These are phyloP conservation scores for Botrytis fragariae DNA, from an alignment of 2,329 filamentous ascomycete species.

Conservation along the genomic window DNA sequence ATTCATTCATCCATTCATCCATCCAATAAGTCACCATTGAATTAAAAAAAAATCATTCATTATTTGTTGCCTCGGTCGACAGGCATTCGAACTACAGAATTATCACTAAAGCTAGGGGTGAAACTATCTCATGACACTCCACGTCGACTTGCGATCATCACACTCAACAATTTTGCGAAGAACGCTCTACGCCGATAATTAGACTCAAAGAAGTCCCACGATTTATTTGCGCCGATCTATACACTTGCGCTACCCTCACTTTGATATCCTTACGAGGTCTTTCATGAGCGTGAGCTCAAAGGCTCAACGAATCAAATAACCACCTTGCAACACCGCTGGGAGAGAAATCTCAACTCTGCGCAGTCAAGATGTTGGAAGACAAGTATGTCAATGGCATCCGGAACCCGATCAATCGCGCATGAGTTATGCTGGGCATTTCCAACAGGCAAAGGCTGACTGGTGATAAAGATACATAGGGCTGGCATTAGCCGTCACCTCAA, in stretches of 20 bases:
- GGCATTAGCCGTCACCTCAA: slow-evolving; percentile 70
- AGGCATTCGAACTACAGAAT: slow-evolving; percentile 15
- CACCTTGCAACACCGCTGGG: slow-evolving; percentile 30
- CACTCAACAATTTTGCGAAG: slow-evolving; percentile 21
- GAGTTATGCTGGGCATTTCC: background rate
- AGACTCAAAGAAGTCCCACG: background rate
- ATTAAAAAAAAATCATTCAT: slow-evolving; percentile 1
- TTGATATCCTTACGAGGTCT: slow-evolving; percentile 1
- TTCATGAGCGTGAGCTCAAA: slow-evolving; percentile 27
- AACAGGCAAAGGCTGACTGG: slow-evolving; percentile 28
- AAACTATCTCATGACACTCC: slow-evolving; percentile 29
- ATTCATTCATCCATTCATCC: background rate
- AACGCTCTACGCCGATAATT: background rate
- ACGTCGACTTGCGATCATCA: slow-evolving; percentile 27
- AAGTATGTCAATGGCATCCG: slow-evolving; percentile 40
- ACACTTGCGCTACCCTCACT: slow-evolving; percentile 7
- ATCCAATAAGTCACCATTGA: background rate
- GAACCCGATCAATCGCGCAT: background rate
- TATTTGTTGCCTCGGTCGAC: slow-evolving; percentile 16
- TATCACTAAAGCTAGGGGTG: slow-evolving; percentile 24
- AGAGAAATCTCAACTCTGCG: slow-evolving; percentile 26
- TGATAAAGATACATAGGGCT: slow-evolving; percentile 68
- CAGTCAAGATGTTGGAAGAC: slow-evolving; percentile 44
- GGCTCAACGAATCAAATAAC: slow-evolving; percentile 21
- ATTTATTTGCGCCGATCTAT: slow-evolving; percentile 19